Conservation (phyloP, 345 rosid species). For the Leavenworthia alabamica region DNA sequence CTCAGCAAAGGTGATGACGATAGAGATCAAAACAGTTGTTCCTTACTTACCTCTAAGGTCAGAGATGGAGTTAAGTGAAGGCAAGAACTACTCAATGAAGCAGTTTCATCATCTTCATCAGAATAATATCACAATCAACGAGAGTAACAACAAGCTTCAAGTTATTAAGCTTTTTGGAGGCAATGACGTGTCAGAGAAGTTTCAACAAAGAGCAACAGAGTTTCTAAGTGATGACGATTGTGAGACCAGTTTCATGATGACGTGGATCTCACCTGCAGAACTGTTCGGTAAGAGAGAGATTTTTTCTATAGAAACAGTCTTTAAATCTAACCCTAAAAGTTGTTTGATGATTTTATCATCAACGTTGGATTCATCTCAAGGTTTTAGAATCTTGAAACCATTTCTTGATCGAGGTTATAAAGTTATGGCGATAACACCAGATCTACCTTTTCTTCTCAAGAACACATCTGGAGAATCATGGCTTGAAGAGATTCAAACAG, state of each 20-base stretch:
- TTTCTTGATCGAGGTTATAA: constrained; percentile 37
- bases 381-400: constrained; percentile 42
- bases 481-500: constrained; percentile 44
- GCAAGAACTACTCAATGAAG: background rate
- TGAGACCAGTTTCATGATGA: constrained; percentile 49
- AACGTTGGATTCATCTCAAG: constrained; percentile 44
- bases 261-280: constrained; percentile 55
- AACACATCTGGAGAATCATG: constrained; percentile 53
- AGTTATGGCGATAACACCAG: constrained; percentile 46
- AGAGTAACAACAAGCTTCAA: constrained; percentile 24
- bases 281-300: constrained; percentile 47
- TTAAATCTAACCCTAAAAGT: constrained; percentile 45
- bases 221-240: constrained; percentile 43
- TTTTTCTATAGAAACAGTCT: constrained; percentile 43
- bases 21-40: constrained; percentile 27
- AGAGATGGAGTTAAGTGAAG: constrained; percentile 12
- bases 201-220: constrained; percentile 29
- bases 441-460: constrained; percentile 44
- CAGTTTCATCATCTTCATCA: too few species aligned
- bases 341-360: constrained; percentile 55
- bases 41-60: constrained; percentile 24
- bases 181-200: constrained; percentile 17
- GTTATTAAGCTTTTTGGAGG: constrained; percentile 7
- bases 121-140: background rate
- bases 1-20: background rate